phyloP scores from a whole-genome alignment of 768 basidiomycete genomes.

The Gloeophyllum trabeum region DNA sequence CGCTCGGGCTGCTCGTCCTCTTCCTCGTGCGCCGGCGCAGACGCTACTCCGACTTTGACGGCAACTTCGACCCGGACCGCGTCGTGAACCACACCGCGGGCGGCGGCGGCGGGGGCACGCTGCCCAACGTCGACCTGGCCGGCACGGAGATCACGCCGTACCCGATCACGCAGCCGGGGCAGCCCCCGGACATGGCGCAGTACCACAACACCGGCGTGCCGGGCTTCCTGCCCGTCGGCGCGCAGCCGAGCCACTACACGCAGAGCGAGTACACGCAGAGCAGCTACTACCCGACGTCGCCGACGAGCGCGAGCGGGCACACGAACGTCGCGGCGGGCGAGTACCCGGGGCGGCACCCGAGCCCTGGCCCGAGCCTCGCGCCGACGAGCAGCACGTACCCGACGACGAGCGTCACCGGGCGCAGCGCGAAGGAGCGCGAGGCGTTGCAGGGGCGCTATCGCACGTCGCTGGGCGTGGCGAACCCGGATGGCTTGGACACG shows the following conservation, averaged over 20 bases:
- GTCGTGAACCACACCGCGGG: constrained; percentile 19
- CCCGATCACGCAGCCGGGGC: not conserved
- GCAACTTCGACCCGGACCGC: constrained; percentile 37
- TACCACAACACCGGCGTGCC: constrained; percentile 10
- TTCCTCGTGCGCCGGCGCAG: constrained; percentile 16
- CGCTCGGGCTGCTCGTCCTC: constrained; percentile 17
- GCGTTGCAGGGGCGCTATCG: constrained; percentile 9
- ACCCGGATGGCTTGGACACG: constrained; percentile 9
- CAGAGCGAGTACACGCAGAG: not conserved
- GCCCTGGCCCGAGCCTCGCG: constrained; percentile 15
- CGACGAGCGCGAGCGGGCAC: constrained; percentile 3
- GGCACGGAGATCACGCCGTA: constrained; percentile 12
- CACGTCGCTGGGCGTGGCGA: constrained; percentile 12
- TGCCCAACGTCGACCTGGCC: constrained; percentile 11
- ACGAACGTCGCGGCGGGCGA: constrained; percentile 5
- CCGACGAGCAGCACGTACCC: no score
- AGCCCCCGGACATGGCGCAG: constrained; percentile 15
- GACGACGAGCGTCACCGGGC: constrained; percentile 2
- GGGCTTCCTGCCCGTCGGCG: constrained; percentile 10
- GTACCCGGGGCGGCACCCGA: constrained; percentile 10
- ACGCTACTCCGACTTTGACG: constrained; percentile 31
- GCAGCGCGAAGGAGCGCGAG: constrained; percentile 18
- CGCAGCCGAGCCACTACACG: constrained; percentile 6
- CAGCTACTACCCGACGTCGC: not conserved
- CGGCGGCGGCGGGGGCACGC: no score